Percentiles rank a stretch among this genome's conserved stretches.
phyloP scores from a whole-genome alignment of 1,139 yeast species.

The Debaryomyces subglobosus region DNA sequence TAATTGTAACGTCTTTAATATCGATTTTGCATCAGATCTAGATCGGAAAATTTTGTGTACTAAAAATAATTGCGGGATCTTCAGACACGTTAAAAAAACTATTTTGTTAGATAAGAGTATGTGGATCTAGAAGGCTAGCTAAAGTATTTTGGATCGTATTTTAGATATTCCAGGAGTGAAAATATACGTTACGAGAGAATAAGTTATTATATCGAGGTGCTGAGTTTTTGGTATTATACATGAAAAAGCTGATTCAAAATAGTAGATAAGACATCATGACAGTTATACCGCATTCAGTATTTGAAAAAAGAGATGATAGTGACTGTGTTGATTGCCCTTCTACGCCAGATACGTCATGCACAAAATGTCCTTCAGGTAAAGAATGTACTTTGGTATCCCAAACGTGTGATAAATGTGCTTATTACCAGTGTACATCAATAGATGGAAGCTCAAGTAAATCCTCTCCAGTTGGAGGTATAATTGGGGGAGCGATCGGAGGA shows the following conservation, averaged over 20 bases:
- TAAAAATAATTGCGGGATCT: slow-evolving; percentile 3
- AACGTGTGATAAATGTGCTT: slow-evolving; percentile 61
- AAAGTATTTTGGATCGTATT: background rate
- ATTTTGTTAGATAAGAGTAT: slow-evolving; percentile 3
- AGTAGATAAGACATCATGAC: slow-evolving; percentile 1
- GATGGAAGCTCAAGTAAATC: slow-evolving; percentile 14
- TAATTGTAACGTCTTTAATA: background rate
- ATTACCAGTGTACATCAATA: slow-evolving; percentile 49
- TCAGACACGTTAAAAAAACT: slow-evolving; percentile 1
- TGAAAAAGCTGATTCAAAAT: background rate
- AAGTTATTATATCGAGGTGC: background rate
- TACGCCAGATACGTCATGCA: slow-evolving; percentile 45
- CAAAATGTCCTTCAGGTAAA: slow-evolving; percentile 54
- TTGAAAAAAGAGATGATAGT: slow-evolving; percentile 18
- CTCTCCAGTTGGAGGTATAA: slow-evolving; percentile 55
- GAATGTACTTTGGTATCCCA: slow-evolving; percentile 54
- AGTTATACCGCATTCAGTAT: slow-evolving; percentile 1
- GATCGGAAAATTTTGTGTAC: slow-evolving; percentile 6
- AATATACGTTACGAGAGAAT: no score
- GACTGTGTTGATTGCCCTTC: slow-evolving; percentile 57
- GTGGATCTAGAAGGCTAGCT: background rate
- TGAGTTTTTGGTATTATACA: background rate
- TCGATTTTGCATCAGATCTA: background rate
- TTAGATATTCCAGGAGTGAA: background rate
- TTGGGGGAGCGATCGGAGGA: slow-evolving; percentile 67